Base-by-base conservation (phyloP, 2,329 filamentous ascomycete genomes). In the Teratosphaeria viscida region DNA sequence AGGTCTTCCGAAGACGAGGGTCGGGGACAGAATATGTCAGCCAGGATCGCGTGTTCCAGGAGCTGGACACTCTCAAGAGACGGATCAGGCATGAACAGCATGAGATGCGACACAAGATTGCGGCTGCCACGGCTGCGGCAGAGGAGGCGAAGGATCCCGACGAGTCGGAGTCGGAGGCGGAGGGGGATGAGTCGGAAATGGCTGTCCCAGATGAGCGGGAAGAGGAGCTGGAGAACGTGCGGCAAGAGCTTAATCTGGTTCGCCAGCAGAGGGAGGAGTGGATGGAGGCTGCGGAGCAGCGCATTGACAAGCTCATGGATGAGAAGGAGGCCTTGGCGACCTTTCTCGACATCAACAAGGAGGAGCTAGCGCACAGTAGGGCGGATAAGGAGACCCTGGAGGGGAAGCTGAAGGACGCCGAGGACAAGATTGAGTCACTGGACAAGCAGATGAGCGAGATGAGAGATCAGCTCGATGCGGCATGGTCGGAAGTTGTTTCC, bases 221-320 rank as follows among this genome's bases (percentile, higher is more conserved):
- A 37, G 70, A 69, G 55, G 69, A 71, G 62, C 53, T 72, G 34
- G 66, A 69, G 56, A 64, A 61, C 34, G 59, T 68, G 23, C 62
- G 66, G 29, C 65, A 69, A 52, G 65, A 68, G 61, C 57, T 70
- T 35, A 60, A 56, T 58, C 60, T 65, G 52, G 66, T 64, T 53
- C 65, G 63, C 58, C 65, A 66, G 57, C 63, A 63, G 55, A 62
- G 67, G 59, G 64, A 68, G 60, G 65, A 68, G 60, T 68, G 70
- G 65, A 54, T 74, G n/a, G 71, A 71, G 59, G 63, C 63, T 27
- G 72, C 72, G 7, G 72, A 74, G 60, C 60, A 58, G 26, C 63
- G 68, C n/a, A 67, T 73, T 14, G 72, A 74, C 60, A 57, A 61
- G 32, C 59, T 71, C 43, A 66, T 67, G 29, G 64, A 61, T 11